These are phyloP conservation scores for Polytolypa hystricis DNA, from an alignment of 2,329 filamentous ascomycete genomes.

Conservation along the genomic window DNA sequence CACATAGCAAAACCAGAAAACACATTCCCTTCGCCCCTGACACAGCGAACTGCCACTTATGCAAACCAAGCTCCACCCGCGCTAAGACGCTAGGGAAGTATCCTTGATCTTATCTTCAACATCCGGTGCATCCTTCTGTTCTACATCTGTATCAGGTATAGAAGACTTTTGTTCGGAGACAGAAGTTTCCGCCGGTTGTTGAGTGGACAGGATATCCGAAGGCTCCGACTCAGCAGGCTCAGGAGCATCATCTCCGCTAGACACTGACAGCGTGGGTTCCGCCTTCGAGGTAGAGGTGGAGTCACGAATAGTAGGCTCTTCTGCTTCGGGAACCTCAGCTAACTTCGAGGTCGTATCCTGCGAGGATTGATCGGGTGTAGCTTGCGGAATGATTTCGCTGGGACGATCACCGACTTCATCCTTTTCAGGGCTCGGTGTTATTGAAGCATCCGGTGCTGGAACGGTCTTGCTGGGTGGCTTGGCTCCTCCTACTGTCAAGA, in stretches of 20 bases:
- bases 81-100: too few relatives aligned
- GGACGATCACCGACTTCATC: neutral
- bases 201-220: neutral
- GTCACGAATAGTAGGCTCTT: neutral
- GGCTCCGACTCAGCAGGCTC: neutral
- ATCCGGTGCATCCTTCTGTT: conserved; percentile 17
- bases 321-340: neutral
- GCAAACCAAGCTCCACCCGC: too few relatives aligned
- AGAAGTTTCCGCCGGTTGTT: neutral
- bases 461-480: neutral
- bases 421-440: neutral
- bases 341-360: neutral
- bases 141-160: conserved; percentile 14
- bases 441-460: neutral
- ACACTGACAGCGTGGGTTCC: neutral
- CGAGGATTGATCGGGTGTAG: neutral
- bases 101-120: conserved; percentile 20
- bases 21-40: too few relatives aligned
- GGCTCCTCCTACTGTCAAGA: conserved; percentile 19
- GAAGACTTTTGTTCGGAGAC: conserved; percentile 10
- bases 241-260: neutral
- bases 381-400: neutral
- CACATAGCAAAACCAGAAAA: too few relatives aligned
- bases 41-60: too few relatives aligned
- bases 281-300: conserved; percentile 1